phyloP scores from a whole-genome alignment of 768 basidiomycete genomes.

The Suillus spraguei region DNA sequence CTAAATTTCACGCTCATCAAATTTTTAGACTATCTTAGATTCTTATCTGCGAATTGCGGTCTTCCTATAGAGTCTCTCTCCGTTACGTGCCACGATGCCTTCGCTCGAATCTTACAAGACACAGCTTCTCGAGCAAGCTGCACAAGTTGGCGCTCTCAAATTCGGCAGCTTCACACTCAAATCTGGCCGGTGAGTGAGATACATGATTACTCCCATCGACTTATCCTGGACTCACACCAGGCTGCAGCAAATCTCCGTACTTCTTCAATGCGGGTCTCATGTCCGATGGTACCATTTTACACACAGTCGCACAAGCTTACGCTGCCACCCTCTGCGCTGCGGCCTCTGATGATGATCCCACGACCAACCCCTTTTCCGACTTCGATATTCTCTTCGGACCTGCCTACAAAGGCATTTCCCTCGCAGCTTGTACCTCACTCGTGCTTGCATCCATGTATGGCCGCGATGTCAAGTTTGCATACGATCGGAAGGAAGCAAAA shows the following conservation, averaged over 20 bases:
- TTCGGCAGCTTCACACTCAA: constrained; percentile 95
- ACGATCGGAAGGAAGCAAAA: constrained; percentile 95
- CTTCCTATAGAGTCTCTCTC: neutral
- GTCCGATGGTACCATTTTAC: constrained; percentile 79
- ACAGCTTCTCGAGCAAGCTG: constrained; percentile 68
- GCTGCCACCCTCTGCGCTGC: constrained; percentile 75
- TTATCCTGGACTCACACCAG: neutral
- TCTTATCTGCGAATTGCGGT: neutral
- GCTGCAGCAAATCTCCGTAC: constrained; percentile 83
- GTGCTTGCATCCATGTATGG: constrained; percentile 68
- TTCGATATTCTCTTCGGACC: constrained; percentile 95
- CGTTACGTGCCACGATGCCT: neutral
- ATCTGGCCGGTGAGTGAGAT: constrained; percentile 78
- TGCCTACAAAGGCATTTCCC: constrained; percentile 96
- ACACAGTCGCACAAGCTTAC: constrained; percentile 78
- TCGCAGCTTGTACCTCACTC: constrained; percentile 84
- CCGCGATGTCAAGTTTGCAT: constrained; percentile 78
- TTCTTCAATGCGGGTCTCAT: constrained; percentile 96
- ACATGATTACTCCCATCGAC: constrained; percentile 1
- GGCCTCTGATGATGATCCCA: constrained; percentile 33
- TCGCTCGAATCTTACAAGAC: constrained; percentile 53
- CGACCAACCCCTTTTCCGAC: constrained; percentile 29
- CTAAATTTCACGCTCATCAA: neutral
- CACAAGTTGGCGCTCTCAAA: constrained; percentile 74
- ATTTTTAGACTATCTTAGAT: neutral